Percentiles rank a stretch among this genome's conserved stretches.
These are phyloP conservation scores for Rhizophagus clarus DNA, from an alignment of 192 early-diverging fungal species.

Conservation along the genomic window DNA sequence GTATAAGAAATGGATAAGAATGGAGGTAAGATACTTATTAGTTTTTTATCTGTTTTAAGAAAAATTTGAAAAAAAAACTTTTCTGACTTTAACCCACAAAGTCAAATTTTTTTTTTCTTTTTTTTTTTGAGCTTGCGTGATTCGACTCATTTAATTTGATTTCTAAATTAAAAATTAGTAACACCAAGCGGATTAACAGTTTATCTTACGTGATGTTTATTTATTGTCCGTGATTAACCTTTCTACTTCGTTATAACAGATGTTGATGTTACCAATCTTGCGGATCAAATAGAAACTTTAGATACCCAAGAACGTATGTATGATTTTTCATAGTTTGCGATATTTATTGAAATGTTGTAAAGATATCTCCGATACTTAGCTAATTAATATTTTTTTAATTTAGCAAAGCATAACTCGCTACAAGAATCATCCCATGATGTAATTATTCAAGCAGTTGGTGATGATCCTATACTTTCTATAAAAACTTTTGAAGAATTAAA, in stretches of 20 bases:
- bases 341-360: too few species aligned
- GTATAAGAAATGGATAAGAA: too few species aligned
- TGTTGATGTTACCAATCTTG: background rate
- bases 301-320: background rate
- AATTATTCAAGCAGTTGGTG: constrained; percentile 69
- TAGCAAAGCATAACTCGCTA: constrained; percentile 22
- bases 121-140: too few species aligned
- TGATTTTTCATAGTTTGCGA: background rate
- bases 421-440: constrained; percentile 51
- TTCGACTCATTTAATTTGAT: too few species aligned
- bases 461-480: constrained; percentile 77
- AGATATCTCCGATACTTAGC: background rate
- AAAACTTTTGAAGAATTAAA: constrained; percentile 80
- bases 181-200: background rate
- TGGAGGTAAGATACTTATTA: too few species aligned
- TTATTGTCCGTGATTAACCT: background rate
- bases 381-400: background rate
- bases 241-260: background rate
- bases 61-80: too few species aligned
- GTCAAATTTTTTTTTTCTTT: too few species aligned
- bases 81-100: too few species aligned
- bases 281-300: background rate
- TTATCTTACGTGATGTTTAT: background rate
- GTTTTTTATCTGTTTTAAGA: too few species aligned
- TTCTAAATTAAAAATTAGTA: too few species aligned